Conservation (phyloP, 208 protist species). For the Borovskyia barvae region DNA sequence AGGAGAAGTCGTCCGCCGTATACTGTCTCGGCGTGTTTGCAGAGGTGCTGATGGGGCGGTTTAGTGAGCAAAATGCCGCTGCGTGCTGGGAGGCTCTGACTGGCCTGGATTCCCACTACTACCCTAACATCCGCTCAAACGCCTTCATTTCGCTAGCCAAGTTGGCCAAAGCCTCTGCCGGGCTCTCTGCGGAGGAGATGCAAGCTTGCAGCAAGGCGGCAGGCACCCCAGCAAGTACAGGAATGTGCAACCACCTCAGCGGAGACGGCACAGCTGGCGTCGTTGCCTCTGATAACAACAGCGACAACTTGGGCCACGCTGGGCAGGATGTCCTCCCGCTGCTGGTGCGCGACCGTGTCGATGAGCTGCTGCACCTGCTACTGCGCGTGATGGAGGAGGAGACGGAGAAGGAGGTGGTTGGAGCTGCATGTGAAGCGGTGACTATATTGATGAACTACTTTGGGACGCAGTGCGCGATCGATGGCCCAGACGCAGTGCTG, state of each 20-base stretch:
- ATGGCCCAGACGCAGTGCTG: constrained; percentile 46
- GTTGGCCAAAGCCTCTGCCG: constrained; percentile 56
- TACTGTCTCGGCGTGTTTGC: constrained; percentile 84
- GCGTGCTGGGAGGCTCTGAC: constrained; percentile 52
- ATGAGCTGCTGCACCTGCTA: constrained; percentile 45
- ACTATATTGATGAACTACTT: constrained; percentile 65
- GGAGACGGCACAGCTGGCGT: too few relatives aligned
- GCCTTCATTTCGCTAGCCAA: constrained; percentile 55
- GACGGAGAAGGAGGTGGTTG: constrained; percentile 70
- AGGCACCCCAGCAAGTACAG: neutral
- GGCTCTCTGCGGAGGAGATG: constrained; percentile 24
- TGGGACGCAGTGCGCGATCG: constrained; percentile 51
- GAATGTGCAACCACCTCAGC: neutral
- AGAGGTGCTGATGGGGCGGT: constrained; percentile 41
- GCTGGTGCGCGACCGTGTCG: constrained; percentile 43
- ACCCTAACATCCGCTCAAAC: constrained; percentile 71
- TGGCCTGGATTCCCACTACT: constrained; percentile 51
- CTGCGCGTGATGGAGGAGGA: constrained; percentile 56
- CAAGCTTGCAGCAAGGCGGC: constrained; percentile 22
- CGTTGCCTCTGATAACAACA: too few relatives aligned
- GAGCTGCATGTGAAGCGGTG: constrained; percentile 70
- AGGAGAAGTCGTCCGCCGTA: constrained; percentile 81
- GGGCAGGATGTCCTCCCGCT: constrained; percentile 49
- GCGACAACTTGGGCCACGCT: too few relatives aligned
- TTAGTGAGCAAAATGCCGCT: constrained; percentile 48